phyloP scores from a whole-genome alignment of 768 basidiomycete species.

The Cubamyces sp. region DNA sequence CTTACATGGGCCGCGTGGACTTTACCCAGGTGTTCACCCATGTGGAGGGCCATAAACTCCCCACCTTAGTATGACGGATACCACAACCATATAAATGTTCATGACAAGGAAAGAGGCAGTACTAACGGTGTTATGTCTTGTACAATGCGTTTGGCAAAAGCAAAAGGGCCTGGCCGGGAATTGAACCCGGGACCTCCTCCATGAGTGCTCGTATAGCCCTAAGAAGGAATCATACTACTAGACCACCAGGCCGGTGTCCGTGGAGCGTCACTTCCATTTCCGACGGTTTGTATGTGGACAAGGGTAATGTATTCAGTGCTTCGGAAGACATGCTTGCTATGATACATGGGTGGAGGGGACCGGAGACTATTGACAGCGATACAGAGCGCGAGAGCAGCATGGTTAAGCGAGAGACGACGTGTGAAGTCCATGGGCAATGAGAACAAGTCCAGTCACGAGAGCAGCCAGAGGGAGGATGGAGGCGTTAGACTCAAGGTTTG shows the following conservation, averaged over 20 bases:
- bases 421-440: neutral
- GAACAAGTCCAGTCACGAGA: neutral
- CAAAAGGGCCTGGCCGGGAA: slow-evolving; percentile 58
- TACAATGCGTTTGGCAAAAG: neutral
- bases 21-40: too few relatives aligned
- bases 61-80: too few relatives aligned
- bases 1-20: too few relatives aligned
- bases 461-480: neutral
- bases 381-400: neutral
- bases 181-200: slow-evolving; percentile 91
- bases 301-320: neutral
- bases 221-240: slow-evolving; percentile 26
- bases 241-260: slow-evolving; percentile 17
- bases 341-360: neutral
- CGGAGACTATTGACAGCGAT: neutral
- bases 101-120: too few relatives aligned
- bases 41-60: too few relatives aligned
- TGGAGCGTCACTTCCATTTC: slow-evolving; percentile 51
- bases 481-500: neutral
- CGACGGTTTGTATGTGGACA: neutral
- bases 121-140: too few relatives aligned
- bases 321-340: neutral
- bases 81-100: too few relatives aligned
- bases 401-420: neutral
- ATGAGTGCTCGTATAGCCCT: slow-evolving; percentile 30